These are phyloP conservation scores for Abrus pulchellus DNA, from an alignment of 306 rosid genomes.

Conservation along the genomic window DNA sequence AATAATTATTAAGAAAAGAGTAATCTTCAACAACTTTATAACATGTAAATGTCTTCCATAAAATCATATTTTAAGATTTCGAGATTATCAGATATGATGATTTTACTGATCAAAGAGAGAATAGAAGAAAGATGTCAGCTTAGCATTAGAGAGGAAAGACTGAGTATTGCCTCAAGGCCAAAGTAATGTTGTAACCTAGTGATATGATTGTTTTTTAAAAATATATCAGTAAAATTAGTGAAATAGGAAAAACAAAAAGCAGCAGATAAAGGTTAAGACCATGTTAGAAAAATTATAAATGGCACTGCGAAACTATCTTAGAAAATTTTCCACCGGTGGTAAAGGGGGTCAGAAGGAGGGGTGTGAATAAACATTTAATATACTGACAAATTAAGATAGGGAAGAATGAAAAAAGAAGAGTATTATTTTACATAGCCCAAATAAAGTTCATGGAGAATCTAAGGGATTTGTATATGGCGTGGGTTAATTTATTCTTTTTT, in stretches of 20 bases:
- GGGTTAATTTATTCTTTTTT: slow-evolving; percentile 27
- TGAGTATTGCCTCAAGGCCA: slow-evolving; percentile 9
- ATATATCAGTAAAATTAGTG: background rate
- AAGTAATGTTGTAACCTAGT: slow-evolving; percentile 9
- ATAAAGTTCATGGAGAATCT: slow-evolving; percentile 37
- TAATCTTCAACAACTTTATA: background rate
- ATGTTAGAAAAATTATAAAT: slow-evolving; percentile 19
- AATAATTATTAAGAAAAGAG: slow-evolving; percentile 8
- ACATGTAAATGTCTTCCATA: slow-evolving; percentile 28
- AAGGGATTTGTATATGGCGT: slow-evolving; percentile 6
- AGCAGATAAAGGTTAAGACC: slow-evolving; percentile 13
- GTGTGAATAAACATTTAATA: background rate
- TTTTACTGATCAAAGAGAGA: slow-evolving; percentile 18
- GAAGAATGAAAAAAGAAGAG: background rate
- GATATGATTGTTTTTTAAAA: background rate
- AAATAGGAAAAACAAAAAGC: slow-evolving; percentile 23
- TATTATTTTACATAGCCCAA: slow-evolving; percentile 19
- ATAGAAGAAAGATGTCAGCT: slow-evolving; percentile 9
- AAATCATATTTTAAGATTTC: background rate
- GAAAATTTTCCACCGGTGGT: slow-evolving; percentile 2
- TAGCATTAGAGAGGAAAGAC: slow-evolving; percentile 19
- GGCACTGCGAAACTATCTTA: slow-evolving; percentile 31
- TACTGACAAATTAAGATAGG: slow-evolving; percentile 25
- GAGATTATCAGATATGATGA: slow-evolving; percentile 17
- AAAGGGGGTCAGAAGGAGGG: slow-evolving; percentile 5